Evolutionary conservation across 2,329 filamentous ascomycete species (phyloP), one percentile per base, ranked within the genome.

Genomic region (Colletotrichum sp.): DNA sequence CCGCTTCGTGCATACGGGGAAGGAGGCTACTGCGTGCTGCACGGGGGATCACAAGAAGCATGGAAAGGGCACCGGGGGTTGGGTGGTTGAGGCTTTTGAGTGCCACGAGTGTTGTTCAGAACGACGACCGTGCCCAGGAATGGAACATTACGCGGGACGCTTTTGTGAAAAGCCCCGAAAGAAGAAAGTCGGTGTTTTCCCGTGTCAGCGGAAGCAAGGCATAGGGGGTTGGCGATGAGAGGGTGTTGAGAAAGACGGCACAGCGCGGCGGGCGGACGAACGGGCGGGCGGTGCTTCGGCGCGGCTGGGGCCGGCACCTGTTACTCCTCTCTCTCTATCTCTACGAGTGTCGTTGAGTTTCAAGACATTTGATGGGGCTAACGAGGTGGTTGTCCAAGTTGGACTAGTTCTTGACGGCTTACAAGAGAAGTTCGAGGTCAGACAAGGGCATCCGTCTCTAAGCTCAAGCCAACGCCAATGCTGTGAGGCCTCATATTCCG

Each of bases 381-480:
- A 59, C 73, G 73, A 76, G 57, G 63, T 76, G 70, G 69, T 76
- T 73, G 69, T 73, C 73, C 64, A 39, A 73, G 26, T 76, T 26
- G 73, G 73, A 69, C 57, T 76, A 76, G 73, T 60, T 57, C 16
- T 28, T n/a, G 18, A 59, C 2, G 28, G 59, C 30, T 32, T 39
- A 18, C 15, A n/a, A 39, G 60, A 30, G 18, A 8, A 49, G 39
- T 49, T 59, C 55, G 13, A 15, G 65, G 59, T 26, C 21, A 64
- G 66, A 44, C 66, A 64, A 62, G 26, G 44, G 44, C 26, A 16
- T 9, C 24, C 16, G 15, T 59, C 26, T 62, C 28, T 18, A 32
- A 34, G 18, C 36, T 68, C 10, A 49, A 49, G n/a, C 44, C 44
- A 21, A 49, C 44, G 44, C 44, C 44, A 49, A 62, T 30, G 28